Evolutionary conservation across 2,329 filamentous ascomycete species (phyloP).

Genomic region (Ophiostoma pallidulum): DNA sequence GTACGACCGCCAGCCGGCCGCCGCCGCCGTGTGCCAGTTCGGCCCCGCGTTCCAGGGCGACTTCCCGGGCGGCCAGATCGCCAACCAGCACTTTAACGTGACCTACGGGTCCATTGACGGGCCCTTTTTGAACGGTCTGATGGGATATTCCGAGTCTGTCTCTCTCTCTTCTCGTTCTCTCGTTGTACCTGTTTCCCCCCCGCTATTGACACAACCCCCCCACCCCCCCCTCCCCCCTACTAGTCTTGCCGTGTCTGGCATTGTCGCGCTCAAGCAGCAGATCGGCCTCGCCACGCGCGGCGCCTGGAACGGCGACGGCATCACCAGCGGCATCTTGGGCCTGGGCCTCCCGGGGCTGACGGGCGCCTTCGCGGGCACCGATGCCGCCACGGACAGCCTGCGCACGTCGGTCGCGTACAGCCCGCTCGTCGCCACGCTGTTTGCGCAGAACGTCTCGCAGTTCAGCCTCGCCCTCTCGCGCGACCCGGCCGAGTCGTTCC

Average conservation of each 20-base stretch:
- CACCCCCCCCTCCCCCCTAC: no score
- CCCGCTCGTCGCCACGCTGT: slow-evolving; percentile 22
- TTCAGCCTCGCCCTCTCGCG: slow-evolving; percentile 26
- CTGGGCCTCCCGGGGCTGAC: slow-evolving; percentile 25
- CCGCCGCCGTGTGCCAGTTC: slow-evolving; percentile 20
- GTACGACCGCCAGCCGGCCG: slow-evolving; percentile 10
- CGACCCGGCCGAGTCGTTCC: slow-evolving; percentile 23
- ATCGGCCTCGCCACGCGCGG: slow-evolving; percentile 24
- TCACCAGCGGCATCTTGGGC: slow-evolving; percentile 26
- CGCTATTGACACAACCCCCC: no score
- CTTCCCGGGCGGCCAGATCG: slow-evolving; percentile 23
- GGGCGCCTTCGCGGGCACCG: slow-evolving; percentile 19
- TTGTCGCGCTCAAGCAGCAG: slow-evolving; percentile 24
- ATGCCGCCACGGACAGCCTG: slow-evolving; percentile 17
- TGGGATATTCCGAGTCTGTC: slow-evolving; percentile 25
- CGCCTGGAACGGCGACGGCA: slow-evolving; percentile 23
- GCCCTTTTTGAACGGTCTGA: slow-evolving; percentile 22
- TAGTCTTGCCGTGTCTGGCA: slow-evolving; percentile 22
- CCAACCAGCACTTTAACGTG: slow-evolving; percentile 23
- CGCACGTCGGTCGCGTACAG: slow-evolving; percentile 20
- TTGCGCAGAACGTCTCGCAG: slow-evolving; percentile 17
- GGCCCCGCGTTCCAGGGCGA: slow-evolving; percentile 22
- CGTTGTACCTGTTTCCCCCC: no score
- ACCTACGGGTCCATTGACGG: slow-evolving; percentile 21
- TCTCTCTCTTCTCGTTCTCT: no score